Evolutionary conservation across 2,329 filamentous ascomycete genomes (phyloP).

Genomic region (Curvularia sp.): DNA sequence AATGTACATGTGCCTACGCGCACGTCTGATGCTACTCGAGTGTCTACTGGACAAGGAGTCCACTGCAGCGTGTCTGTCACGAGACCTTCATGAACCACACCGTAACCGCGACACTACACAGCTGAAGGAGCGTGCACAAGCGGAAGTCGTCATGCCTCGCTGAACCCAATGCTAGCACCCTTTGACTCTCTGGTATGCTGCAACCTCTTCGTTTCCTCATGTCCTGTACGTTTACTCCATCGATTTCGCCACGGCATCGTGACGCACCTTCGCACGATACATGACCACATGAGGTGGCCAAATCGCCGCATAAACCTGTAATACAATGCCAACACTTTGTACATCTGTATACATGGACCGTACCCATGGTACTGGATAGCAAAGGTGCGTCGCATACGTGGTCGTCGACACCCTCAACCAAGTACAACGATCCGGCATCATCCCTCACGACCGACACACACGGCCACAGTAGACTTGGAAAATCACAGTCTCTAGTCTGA

Average conservation of each 20-base stretch:
- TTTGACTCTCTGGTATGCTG: slow-evolving; percentile 1
- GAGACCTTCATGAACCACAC: background rate
- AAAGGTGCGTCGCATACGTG: background rate
- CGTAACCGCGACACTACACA: background rate
- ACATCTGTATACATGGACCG: background rate
- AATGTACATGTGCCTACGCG: background rate
- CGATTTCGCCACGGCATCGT: background rate
- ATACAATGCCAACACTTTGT: background rate
- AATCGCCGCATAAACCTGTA: background rate
- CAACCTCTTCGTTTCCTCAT: background rate
- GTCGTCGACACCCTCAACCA: background rate
- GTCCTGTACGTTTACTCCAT: background rate
- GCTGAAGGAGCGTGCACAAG: background rate
- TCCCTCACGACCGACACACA: background rate
- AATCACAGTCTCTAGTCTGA: background rate
- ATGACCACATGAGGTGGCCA: too few species aligned
- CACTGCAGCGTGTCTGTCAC: background rate
- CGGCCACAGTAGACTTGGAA: background rate
- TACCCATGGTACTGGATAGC: background rate
- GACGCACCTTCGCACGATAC: background rate
- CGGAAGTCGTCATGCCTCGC: background rate
- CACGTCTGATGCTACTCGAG: background rate
- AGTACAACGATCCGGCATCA: background rate
- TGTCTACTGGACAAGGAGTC: background rate
- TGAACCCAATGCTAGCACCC: background rate